Evolutionary conservation across 208 protist genomes (phyloP).

Genomic region (Perkinsela sp.): DNA sequence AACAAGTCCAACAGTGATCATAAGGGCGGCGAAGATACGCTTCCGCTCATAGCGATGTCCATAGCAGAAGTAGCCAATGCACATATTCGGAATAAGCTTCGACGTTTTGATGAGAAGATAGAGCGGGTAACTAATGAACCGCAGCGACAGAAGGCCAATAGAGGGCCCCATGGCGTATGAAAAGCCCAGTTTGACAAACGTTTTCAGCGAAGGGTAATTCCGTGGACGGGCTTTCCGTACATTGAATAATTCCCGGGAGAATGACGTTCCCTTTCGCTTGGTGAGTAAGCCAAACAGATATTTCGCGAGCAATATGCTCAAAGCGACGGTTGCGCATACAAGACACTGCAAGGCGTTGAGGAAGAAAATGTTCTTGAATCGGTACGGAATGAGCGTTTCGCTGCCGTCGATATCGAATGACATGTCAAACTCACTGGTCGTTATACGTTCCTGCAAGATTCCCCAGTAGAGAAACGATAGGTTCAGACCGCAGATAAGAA

Average conservation of each 20-base stretch:
- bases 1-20: slow-evolving; percentile 1
- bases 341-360: not conserved
- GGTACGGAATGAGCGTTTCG: not conserved
- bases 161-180: not conserved
- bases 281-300: not conserved
- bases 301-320: not conserved
- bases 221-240: not conserved
- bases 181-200: not conserved
- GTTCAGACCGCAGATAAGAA: slow-evolving; percentile 1
- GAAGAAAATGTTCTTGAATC: not conserved
- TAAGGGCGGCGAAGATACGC: not conserved
- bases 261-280: not conserved
- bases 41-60: not conserved
- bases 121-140: slow-evolving; percentile 1
- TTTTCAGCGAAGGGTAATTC: not conserved
- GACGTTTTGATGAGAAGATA: not conserved
- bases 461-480: slow-evolving; percentile 1
- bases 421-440: not conserved
- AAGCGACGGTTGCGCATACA: not conserved
- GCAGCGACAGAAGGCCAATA: not conserved
- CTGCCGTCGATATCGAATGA: not conserved
- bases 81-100: not conserved
- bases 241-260: not conserved
- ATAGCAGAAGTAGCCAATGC: not conserved
- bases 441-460: slow-evolving; percentile 1